Evolutionary conservation across 495 filamentous ascomycete species (phyloP).

Genomic region (Annulohypoxylon bovei): DNA sequence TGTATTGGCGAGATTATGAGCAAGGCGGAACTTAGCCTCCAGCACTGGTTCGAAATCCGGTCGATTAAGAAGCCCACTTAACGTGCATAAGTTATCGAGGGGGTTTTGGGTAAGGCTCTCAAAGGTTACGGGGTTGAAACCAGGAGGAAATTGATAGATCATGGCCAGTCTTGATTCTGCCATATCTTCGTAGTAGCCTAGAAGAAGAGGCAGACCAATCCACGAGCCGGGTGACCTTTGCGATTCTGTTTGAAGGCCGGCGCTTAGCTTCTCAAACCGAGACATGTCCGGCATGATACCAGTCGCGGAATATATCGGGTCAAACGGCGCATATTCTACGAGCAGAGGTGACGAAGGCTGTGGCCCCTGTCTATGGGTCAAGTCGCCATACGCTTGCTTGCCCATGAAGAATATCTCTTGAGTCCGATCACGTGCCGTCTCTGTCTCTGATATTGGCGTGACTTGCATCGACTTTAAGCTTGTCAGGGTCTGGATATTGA

Average conservation of each 20-base stretch:
- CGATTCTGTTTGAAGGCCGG: constrained; percentile 63
- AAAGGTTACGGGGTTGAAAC: constrained; percentile 67
- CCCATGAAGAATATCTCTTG: constrained; percentile 66
- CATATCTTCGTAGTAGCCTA: constrained; percentile 89
- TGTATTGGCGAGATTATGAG: constrained; percentile 79
- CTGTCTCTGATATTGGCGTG: constrained; percentile 52
- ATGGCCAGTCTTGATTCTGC: constrained; percentile 79
- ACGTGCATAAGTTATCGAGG: constrained; percentile 59
- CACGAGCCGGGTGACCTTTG: constrained; percentile 70
- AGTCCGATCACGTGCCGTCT: constrained; percentile 29
- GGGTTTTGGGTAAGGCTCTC: constrained; percentile 59
- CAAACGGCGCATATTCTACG: constrained; percentile 73
- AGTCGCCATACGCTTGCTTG: constrained; percentile 56
- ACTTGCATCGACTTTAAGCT: constrained; percentile 55
- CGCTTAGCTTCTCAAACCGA: constrained; percentile 70
- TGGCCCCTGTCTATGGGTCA: constrained; percentile 45
- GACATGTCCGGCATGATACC: constrained; percentile 70
- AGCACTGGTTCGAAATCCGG: constrained; percentile 66
- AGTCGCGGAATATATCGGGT: constrained; percentile 69
- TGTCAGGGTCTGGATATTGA: constrained; percentile 58
- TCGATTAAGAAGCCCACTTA: constrained; percentile 58
- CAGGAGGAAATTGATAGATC: constrained; percentile 82
- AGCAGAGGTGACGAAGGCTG: constrained; percentile 64
- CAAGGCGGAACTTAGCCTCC: constrained; percentile 86
- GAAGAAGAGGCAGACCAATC: constrained; percentile 65